phyloP scores from a whole-genome alignment of 148 eudicot species.

The Chenopodium berlandieri region DNA sequence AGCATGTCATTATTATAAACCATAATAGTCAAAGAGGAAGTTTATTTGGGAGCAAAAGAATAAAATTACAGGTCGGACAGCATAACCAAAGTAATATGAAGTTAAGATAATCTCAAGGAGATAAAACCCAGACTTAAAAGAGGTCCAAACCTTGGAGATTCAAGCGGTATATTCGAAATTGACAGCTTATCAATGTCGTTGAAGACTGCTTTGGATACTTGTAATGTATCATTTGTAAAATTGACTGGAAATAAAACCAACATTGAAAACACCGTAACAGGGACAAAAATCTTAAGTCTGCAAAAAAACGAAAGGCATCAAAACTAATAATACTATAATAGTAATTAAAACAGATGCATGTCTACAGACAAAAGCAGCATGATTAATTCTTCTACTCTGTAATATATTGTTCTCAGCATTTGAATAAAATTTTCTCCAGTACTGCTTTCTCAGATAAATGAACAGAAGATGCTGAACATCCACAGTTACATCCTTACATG shows the following conservation, averaged over 20 bases:
- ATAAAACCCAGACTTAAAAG: not conserved
- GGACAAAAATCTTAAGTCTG: conserved; percentile 94
- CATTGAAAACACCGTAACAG: conserved; percentile 61
- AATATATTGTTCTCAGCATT: not conserved
- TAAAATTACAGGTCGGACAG: not conserved
- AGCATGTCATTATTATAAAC: no score
- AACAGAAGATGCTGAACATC: not conserved
- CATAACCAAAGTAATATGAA: not conserved
- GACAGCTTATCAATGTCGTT: conserved; percentile 82
- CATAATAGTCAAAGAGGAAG: not conserved
- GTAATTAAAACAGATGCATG: not conserved
- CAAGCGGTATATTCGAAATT: conserved; percentile 67
- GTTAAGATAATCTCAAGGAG: conserved; percentile 1
- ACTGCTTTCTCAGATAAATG: not conserved
- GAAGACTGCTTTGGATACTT: conserved; percentile 37
- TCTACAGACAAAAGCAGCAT: not conserved
- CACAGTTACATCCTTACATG: not conserved
- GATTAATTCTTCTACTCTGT: not conserved
- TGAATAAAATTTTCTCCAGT: not conserved
- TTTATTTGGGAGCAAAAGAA: not conserved
- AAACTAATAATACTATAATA: conserved; percentile 7
- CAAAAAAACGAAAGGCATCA: conserved; percentile 10
- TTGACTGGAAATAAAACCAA: conserved; percentile 73
- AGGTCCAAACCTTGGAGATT: conserved; percentile 58
- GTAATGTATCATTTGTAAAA: conserved; percentile 62